Evolutionary conservation across 164 flowering plant genomes (phyloP).

Genomic region (Tetracentron sinense): DNA sequence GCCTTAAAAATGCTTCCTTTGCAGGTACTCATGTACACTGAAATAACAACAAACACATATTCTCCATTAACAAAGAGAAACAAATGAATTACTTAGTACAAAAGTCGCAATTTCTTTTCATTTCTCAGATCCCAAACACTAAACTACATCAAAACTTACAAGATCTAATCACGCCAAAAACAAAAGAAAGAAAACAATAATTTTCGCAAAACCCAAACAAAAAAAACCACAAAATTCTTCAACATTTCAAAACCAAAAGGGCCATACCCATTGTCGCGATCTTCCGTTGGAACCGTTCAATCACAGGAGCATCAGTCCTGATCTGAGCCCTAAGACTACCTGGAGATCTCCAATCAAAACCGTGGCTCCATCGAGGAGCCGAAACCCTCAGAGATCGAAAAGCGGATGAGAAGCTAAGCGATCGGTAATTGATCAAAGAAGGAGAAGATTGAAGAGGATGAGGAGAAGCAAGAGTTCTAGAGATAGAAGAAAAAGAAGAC

Average conservation of each 20-base stretch:
- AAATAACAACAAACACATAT: too few species aligned
- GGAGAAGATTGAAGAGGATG: conserved; percentile 13
- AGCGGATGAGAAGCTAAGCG: conserved; percentile 10
- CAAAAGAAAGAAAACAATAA: neutral
- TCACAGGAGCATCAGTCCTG: conserved; percentile 44
- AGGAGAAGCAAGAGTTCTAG: conserved; percentile 15
- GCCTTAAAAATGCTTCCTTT: too few species aligned
- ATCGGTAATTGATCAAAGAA: conserved; percentile 16
- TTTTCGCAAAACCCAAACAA: neutral
- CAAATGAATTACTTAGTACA: too few species aligned
- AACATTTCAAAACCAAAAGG: neutral
- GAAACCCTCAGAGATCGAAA: conserved; percentile 30
- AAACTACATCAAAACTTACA: too few species aligned
- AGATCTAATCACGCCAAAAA: too few species aligned
- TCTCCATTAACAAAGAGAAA: too few species aligned
- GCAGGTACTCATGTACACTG: too few species aligned
- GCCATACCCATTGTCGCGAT: conserved; percentile 44
- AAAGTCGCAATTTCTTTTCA: too few species aligned
- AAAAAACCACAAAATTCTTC: neutral
- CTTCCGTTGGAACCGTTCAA: conserved; percentile 51
- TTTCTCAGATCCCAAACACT: too few species aligned
- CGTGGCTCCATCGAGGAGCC: conserved; percentile 50
- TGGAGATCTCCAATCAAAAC: conserved; percentile 58
- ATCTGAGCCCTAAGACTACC: conserved; percentile 56
- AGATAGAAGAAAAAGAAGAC: conserved; percentile 14